Base-by-base conservation (phyloP, 225 moss, liverwort and hornwort species). In the Pseudoscleropodium purum region DNA sequence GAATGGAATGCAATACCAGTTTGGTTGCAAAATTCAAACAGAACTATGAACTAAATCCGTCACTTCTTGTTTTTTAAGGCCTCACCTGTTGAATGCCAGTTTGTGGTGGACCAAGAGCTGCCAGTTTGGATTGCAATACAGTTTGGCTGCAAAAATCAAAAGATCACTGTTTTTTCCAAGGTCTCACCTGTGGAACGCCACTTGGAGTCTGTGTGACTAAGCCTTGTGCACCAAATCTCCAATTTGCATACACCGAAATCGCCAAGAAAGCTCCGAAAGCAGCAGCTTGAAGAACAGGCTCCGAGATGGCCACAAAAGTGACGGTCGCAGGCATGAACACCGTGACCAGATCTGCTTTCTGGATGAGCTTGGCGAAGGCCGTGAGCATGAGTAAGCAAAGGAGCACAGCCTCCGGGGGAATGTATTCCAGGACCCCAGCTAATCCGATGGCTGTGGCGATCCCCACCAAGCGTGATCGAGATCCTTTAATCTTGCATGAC, bases 281-380 rank as follows among this genome's bases (percentile, higher is more conserved):
- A 36, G 54, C 47, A 70, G 84, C 89, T 91, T 77, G 91, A 64
- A 95, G 79, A 20, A 87, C 26, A 47, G 95, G 92, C 39, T 93
- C 95, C 3, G 93, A 88, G 56, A 95, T 82, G 29, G 88, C 84
- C 57, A 91, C 91, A 51, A 95, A 37, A 37, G 89, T 88, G 36
- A 95, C 90, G 2, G 93, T 91, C 20, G 89, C 90, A 37, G 95
- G 95, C 93, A 95, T 91, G 62, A 88, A 75, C 45, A 84, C 74
- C 66, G 93, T 90, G 52, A 95, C 87, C 25, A 63, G 63, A 47
- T 95, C 95, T 24, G 90, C 93, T 85, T 92, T 95, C 87, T 91
- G 92, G 54, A 93, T 29, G 30, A 95, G 68, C 61, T 88, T 87
- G 25, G 90, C 92, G 43, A 87, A 92, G 43, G 90, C 90, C 14